Conservation (phyloP, 495 filamentous ascomycete species). For the Annulohypoxylon moriforme region DNA sequence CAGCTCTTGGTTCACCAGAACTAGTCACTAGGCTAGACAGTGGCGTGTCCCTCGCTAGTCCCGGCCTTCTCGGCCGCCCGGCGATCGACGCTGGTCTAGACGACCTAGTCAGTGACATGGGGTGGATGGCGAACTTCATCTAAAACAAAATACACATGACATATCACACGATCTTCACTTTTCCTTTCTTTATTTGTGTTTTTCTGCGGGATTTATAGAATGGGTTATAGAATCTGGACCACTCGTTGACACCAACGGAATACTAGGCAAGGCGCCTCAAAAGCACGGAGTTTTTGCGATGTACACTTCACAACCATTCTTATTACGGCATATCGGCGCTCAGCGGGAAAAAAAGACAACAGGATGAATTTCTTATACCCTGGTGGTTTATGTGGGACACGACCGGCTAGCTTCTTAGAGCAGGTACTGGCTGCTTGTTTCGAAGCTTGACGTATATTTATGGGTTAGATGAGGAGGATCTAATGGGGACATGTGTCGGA, state of each 20-base stretch:
- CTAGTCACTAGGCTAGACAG: constrained; percentile 45
- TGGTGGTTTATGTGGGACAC: constrained; percentile 17
- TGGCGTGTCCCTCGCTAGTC: constrained; percentile 43
- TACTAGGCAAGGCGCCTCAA: constrained; percentile 7
- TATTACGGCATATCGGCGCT: constrained; percentile 29
- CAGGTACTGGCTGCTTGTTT: constrained; percentile 33
- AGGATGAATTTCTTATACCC: constrained; percentile 33
- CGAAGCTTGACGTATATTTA: constrained; percentile 18
- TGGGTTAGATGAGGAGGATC: constrained; percentile 23
- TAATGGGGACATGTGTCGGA: constrained; percentile 25
- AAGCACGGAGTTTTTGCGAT: constrained; percentile 29
- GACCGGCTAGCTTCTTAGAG: constrained; percentile 23
- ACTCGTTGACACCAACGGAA: constrained; percentile 37
- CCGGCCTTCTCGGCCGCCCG: constrained; percentile 47
- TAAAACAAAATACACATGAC: constrained; percentile 37
- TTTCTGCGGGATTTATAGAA: constrained; percentile 20
- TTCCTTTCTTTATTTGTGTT: not conserved
- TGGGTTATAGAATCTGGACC: constrained; percentile 37
- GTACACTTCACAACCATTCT: constrained; percentile 9
- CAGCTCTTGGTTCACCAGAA: constrained; percentile 44
- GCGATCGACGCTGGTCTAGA: constrained; percentile 54
- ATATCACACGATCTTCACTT: constrained; percentile 1
- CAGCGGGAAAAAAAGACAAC: constrained; percentile 5
- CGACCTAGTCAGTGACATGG: constrained; percentile 57
- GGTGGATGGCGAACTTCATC: constrained; percentile 60